Conservation (phyloP, 371 early-diverging fungal genomes). For the Mucor circinelloides region DNA sequence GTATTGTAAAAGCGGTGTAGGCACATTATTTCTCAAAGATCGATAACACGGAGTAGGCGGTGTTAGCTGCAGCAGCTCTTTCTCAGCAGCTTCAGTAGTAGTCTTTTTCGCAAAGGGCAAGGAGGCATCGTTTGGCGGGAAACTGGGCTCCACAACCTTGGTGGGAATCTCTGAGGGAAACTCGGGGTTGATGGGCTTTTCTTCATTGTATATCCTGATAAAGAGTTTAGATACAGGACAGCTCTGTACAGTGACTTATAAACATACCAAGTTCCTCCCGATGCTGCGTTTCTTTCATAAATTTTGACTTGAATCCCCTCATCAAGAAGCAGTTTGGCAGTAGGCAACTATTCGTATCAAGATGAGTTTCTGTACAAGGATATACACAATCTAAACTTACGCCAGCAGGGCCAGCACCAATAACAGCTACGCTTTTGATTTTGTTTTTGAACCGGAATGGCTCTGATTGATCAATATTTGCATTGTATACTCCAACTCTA, state of each 20-base stretch:
- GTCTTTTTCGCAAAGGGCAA: background rate
- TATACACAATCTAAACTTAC: slow-evolving; percentile 4
- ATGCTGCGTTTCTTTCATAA: slow-evolving; percentile 30
- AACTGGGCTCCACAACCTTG: slow-evolving; percentile 13
- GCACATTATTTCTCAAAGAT: slow-evolving; percentile 30
- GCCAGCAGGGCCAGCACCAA: slow-evolving; percentile 51
- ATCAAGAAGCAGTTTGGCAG: slow-evolving; percentile 38
- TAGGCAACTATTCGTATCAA: slow-evolving; percentile 21
- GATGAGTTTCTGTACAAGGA: background rate
- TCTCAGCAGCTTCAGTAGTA: background rate
- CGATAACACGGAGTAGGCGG: slow-evolving; percentile 24
- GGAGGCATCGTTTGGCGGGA: background rate
- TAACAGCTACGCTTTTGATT: slow-evolving; percentile 37
- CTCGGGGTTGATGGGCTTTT: slow-evolving; percentile 15
- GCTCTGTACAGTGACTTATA: background rate
- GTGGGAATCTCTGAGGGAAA: slow-evolving; percentile 23
- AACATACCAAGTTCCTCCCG: slow-evolving; percentile 43
- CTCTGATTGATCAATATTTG: background rate
- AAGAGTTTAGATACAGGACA: background rate
- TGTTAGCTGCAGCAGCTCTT: slow-evolving; percentile 14
- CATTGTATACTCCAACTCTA: background rate
- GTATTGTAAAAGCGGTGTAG: slow-evolving; percentile 28
- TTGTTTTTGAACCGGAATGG: slow-evolving; percentile 8
- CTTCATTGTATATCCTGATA: slow-evolving; percentile 19
- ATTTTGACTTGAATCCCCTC: slow-evolving; percentile 36